Conservation (phyloP, 2,329 filamentous ascomycete genomes). For the Diaporthe eres region DNA sequence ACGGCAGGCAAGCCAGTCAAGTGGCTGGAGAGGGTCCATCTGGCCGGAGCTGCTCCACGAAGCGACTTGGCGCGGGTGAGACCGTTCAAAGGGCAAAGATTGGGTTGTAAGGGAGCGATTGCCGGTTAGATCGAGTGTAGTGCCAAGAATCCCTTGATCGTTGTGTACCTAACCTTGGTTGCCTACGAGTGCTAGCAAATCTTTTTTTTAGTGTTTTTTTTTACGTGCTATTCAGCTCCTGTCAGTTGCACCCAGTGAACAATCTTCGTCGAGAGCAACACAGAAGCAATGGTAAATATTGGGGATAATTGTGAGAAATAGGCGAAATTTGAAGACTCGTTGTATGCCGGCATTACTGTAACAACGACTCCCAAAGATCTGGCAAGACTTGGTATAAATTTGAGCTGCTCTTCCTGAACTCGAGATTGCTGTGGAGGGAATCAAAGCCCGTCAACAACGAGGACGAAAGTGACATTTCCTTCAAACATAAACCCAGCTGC, state of each 20-base stretch:
- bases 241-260: neutral
- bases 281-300: neutral
- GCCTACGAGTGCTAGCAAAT: no score
- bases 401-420: neutral
- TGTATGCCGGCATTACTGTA: no score
- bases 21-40: neutral
- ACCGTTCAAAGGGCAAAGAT: neutral
- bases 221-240: neutral
- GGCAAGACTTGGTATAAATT: no score
- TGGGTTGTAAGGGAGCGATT: neutral
- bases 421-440: neutral
- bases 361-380: neutral
- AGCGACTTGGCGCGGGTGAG: neutral
- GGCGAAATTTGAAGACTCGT: neutral
- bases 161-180: neutral
- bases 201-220: fast-evolving
- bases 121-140: neutral
- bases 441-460: neutral
- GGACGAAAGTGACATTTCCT: neutral
- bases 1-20: neutral
- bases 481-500: neutral
- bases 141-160: neutral
- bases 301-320: neutral
- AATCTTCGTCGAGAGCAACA: neutral
- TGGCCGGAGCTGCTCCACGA: neutral